Evolutionary conservation across 2,329 filamentous ascomycete genomes (phyloP), one percentile per base, ranked within the genome.

Genomic region (Apiospora marii): DNA sequence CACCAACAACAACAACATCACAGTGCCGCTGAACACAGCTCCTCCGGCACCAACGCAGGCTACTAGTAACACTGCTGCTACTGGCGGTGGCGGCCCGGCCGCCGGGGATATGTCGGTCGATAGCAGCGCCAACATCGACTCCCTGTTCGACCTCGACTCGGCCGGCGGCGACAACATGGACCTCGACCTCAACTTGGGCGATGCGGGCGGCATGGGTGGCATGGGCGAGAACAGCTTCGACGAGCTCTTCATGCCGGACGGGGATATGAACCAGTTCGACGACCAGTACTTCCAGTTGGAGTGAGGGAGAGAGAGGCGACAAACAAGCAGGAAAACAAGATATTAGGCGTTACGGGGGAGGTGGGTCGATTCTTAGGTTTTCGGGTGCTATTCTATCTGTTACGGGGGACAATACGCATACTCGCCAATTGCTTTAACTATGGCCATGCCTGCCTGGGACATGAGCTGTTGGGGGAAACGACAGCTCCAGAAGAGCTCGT

Each of bases 171-270:
- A 85, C 72, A 83, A 79, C 73, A 80, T 82, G 78, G 78, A 79
- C 22, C 83, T 85, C 74, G 80, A 83, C 71, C 83, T 85, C 72
- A 81, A 83, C 69, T 78, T 85, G 22, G 83, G 81, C 24, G 78
- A 77, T 3, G 76, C 79, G 1, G 80, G 78, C 13, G 81, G 79
- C 19, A 81, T 81, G 61, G 79, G 82, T 70, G 81, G 80, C 19
- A 81, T 81, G 61, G 79, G 82, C 70, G 81, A 82, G 75, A 83
- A 81, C 51, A 85, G 85, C 41, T 89, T 89, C 74, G 85, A 89
- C 73, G 85, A 88, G 73, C 79, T 89, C 73, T 89, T 85, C 74
- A 86, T 85, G 70, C 84, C 84, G 73, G 83, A 85, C 70, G 81
- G 85, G 76, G 83, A 83, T 70, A 84, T 85, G 75, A 84, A 82